Evolutionary conservation across 208 protist species (phyloP), one percentile per base, ranked within the genome.

Genomic region (Wallacemonas sp.): DNA sequence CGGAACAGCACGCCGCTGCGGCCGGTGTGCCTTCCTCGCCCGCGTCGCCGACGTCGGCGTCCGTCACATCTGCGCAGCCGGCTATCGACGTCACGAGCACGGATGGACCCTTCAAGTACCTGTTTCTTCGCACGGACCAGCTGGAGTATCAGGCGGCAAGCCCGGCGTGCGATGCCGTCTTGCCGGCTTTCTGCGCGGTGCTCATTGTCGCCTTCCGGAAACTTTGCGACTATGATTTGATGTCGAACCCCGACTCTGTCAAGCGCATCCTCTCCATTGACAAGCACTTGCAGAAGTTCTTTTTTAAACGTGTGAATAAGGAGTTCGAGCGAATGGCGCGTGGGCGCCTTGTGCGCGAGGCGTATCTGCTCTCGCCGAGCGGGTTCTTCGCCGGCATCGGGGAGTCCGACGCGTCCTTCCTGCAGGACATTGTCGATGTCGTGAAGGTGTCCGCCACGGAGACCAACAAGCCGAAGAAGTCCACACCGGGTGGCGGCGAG

Each of bases 191-290:
- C 22, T 90, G 78, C 63, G 65, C 73, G 0, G 63, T 82, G 9
- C 70, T 93, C 5, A 82, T 75, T 33, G 72, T 83, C 30, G 69
- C 73, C n/a, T 93, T 91, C 60, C 78, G 79, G 24, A 70, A 78
- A 13, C 62, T 93, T 24, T 81, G 81, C 42, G 83, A 93, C 65
- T 88, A 89, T 58, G 81, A 90, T 37, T 26, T 81, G 33, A 63
- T 83, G 58, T 36, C 24, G 5, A 62, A 73, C 48, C 71, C 75
- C 13, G 74, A 76, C 21, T 64, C 44, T 17, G 66, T 80, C 34
- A 76, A 71, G 48, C 74, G 79, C 48, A 66, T 89, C 32, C 66
- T 93, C 9, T 82, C 78, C n/a, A 83, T 90, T 73, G 87, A 93
- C 69, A 81, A 78, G 63, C 69, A 71, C 22, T 41, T 93, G 2